phyloP scores from a whole-genome alignment of 2,329 filamentous ascomycete genomes.

The Alternaria sp. region DNA sequence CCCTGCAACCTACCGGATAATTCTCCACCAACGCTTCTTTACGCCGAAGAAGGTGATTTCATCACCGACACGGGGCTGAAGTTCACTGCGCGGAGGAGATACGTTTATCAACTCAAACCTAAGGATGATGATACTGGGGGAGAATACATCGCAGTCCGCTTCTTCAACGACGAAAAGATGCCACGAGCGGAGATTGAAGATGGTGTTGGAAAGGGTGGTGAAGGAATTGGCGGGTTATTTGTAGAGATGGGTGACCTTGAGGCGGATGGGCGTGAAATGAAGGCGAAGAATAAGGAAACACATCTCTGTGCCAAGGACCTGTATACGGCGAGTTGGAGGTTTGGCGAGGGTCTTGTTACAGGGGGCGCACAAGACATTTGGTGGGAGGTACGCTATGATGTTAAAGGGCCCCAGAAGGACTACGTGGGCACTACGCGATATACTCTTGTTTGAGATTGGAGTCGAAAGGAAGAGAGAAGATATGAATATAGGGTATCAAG shows the following conservation, averaged over 20 bases:
- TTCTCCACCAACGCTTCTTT: slow-evolving; percentile 67
- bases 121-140: neutral
- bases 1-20: slow-evolving; percentile 54
- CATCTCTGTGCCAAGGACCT: slow-evolving; percentile 77
- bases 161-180: slow-evolving; percentile 28
- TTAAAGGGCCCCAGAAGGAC: slow-evolving; percentile 52
- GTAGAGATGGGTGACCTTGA: slow-evolving; percentile 68
- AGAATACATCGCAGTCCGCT: slow-evolving; percentile 18
- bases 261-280: slow-evolving; percentile 13
- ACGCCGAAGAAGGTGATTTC: slow-evolving; percentile 73
- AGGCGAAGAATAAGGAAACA: slow-evolving; percentile 64
- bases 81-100: slow-evolving; percentile 70
- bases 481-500: slow-evolving; percentile 25
- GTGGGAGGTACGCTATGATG: slow-evolving; percentile 52
- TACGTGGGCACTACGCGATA: slow-evolving; percentile 52
- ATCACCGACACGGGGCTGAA: slow-evolving; percentile 61
- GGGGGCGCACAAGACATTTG: slow-evolving; percentile 22
- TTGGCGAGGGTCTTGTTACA: slow-evolving; percentile 56
- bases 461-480: neutral
- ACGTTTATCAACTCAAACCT: slow-evolving; percentile 71
- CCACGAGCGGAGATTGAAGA: neutral
- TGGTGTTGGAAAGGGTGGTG: slow-evolving; percentile 26
- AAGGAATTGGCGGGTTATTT: slow-evolving; percentile 75
- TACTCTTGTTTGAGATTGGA: neutral
- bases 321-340: slow-evolving; percentile 75